These are phyloP conservation scores for Fusarium scirpi DNA, from an alignment of 2,329 filamentous ascomycete genomes.

Conservation along the genomic window DNA sequence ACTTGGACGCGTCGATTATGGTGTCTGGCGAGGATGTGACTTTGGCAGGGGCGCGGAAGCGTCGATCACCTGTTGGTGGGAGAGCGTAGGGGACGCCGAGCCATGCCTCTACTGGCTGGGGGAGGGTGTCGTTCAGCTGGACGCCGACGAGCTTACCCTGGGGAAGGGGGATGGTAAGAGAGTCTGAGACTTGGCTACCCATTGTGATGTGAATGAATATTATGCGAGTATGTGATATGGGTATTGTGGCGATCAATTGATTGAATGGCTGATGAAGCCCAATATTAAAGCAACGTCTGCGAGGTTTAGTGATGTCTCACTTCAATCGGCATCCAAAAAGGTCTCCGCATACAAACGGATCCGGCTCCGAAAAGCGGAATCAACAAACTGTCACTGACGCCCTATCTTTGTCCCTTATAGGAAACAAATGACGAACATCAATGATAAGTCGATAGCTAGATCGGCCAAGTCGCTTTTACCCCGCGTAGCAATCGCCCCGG, in stretches of 20 bases:
- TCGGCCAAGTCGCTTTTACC: conserved; percentile 21
- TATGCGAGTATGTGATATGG: not conserved
- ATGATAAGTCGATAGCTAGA: not conserved
- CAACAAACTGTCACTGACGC: not conserved
- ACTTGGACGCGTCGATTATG: conserved; percentile 52
- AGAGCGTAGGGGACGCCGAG: conserved; percentile 63
- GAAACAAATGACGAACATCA: not conserved
- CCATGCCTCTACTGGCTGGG: conserved; percentile 55
- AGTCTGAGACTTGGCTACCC: conserved; percentile 24
- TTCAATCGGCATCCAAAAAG: conserved; percentile 28
- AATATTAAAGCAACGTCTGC: not conserved
- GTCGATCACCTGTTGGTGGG: conserved; percentile 59
- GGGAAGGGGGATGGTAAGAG: conserved; percentile 30
- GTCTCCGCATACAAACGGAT: conserved; percentile 10
- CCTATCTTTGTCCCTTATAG: conserved; percentile 2
- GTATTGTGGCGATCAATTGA: too few species aligned
- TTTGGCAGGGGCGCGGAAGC: conserved; percentile 56
- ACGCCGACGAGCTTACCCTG: conserved; percentile 43
- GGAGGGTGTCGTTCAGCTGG: conserved; percentile 32
- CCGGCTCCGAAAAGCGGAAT: conserved; percentile 16
- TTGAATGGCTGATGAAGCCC: conserved; percentile 7
- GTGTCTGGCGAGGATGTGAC: conserved; percentile 45
- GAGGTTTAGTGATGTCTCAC: not conserved
- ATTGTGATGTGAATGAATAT: conserved; percentile 18
- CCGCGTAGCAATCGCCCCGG: conserved; percentile 22